These are phyloP conservation scores for Aspergillus ostianus DNA, from an alignment of 495 filamentous ascomycete species.

Conservation along the genomic window DNA sequence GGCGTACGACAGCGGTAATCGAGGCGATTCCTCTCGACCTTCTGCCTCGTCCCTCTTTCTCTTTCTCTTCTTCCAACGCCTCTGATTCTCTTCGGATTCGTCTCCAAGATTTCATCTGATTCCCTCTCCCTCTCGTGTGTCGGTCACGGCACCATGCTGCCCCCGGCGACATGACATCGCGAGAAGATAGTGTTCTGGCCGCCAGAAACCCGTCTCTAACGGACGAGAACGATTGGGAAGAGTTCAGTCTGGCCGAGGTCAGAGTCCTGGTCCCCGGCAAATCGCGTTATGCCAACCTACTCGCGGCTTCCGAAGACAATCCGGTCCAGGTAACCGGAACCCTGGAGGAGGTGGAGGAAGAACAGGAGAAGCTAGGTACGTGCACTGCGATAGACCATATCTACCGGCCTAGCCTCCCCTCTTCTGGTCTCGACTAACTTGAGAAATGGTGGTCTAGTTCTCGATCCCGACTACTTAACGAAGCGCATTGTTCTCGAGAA, in stretches of 20 bases:
- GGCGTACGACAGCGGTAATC: neutral
- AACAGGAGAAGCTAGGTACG: constrained; percentile 42
- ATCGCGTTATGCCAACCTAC: constrained; percentile 50
- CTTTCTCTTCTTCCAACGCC: neutral
- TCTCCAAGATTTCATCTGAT: constrained; percentile 4
- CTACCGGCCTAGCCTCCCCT: neutral
- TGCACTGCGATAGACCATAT: neutral
- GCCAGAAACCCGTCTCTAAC: constrained; percentile 51
- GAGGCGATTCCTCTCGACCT: neutral
- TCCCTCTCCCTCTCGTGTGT: constrained; percentile 5
- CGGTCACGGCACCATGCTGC: constrained; percentile 29
- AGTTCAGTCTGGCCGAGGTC: constrained; percentile 54
- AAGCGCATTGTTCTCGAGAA: constrained; percentile 62
- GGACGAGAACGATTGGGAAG: constrained; percentile 60
- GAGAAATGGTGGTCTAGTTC: constrained; percentile 31
- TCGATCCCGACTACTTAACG: constrained; percentile 43
- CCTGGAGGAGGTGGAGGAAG: constrained; percentile 46
- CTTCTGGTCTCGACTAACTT: neutral
- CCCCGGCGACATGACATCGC: constrained; percentile 44
- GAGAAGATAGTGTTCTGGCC: constrained; percentile 56
- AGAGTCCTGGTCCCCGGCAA: constrained; percentile 50
- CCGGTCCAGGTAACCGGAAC: constrained; percentile 56
- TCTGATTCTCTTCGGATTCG: constrained; percentile 4
- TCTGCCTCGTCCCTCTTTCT: neutral
- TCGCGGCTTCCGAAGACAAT: constrained; percentile 50